Conservation (phyloP, 2,329 filamentous ascomycete species). For the Aspergillus brunneoviolaceus region DNA sequence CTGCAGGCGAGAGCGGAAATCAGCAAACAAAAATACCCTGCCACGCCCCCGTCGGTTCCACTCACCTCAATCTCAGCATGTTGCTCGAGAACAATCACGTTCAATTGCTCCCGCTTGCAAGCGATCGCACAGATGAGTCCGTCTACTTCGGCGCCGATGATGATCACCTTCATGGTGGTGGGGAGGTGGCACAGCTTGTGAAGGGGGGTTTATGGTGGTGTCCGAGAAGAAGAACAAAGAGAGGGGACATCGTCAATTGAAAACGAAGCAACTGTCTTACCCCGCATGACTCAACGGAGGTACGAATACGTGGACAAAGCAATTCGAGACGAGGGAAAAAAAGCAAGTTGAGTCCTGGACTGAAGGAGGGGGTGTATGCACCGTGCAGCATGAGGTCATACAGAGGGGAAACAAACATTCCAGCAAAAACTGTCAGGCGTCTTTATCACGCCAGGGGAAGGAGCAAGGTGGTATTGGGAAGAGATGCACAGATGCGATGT, state of each 20-base stretch:
- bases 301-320: not conserved
- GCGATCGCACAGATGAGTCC: conserved; percentile 4
- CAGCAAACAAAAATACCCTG: no score
- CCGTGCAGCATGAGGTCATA: not conserved
- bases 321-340: not conserved
- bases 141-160: conserved; percentile 1
- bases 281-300: not conserved
- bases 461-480: not conserved
- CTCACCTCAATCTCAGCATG: not conserved
- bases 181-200: not conserved
- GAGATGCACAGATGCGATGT: no score
- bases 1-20: not conserved
- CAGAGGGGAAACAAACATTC: not conserved
- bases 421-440: not conserved
- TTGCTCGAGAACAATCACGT: not conserved
- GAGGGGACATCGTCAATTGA: not conserved
- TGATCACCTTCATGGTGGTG: conserved; percentile 2
- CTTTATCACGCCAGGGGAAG: not conserved
- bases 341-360: not conserved
- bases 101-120: not conserved
- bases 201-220: not conserved
- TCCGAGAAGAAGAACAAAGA: not conserved
- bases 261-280: not conserved
- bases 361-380: not conserved
- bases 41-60: not conserved